phyloP scores from a whole-genome alignment of 164 flowering plant genomes.

The Annona cherimola region DNA sequence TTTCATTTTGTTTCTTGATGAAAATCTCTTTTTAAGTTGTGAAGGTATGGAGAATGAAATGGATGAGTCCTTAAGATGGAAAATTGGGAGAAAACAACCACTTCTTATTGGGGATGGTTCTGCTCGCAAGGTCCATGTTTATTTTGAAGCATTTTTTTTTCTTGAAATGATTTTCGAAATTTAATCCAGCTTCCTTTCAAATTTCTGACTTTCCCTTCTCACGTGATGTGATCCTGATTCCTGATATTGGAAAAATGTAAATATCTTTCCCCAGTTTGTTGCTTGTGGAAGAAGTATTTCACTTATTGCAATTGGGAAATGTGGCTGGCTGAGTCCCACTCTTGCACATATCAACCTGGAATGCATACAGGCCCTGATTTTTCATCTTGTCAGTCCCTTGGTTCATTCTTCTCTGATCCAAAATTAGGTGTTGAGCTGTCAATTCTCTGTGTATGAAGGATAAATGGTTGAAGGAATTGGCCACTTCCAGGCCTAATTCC shows the following conservation, averaged over 20 bases:
- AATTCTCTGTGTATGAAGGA: neutral
- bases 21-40: too few species aligned
- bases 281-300: neutral
- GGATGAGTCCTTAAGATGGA: slow-evolving; percentile 4
- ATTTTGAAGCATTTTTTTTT: neutral
- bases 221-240: neutral
- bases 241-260: neutral
- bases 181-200: neutral
- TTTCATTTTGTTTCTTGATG: neutral
- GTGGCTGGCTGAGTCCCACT: too few species aligned
- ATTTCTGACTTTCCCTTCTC: neutral
- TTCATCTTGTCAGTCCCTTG: neutral
- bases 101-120: neutral
- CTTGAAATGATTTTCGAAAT: neutral
- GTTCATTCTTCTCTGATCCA: neutral
- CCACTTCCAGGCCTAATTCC: neutral
- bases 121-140: slow-evolving; percentile 3
- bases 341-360: too few species aligned
- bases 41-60: slow-evolving; percentile 8
- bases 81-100: neutral
- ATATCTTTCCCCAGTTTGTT: neutral
- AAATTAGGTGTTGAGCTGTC: neutral
- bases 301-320: neutral
- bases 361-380: too few species aligned
- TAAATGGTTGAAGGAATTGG: neutral